Evolutionary conservation across 2,329 filamentous ascomycete genomes (phyloP).

Genomic region (Cucurbitaria berberidis): DNA sequence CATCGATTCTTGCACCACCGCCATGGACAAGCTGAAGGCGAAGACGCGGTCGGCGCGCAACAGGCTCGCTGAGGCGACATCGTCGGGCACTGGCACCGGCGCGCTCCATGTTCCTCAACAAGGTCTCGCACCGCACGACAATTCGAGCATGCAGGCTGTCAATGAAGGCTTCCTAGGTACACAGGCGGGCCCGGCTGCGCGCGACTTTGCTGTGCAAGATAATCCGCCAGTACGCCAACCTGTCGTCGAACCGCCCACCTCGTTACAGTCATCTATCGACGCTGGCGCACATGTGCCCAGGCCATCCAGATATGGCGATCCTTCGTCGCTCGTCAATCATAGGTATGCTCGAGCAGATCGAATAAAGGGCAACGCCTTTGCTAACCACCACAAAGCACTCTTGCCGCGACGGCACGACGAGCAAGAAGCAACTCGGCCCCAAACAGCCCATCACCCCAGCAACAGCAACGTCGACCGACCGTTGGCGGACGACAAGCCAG

Average conservation of each 20-base stretch:
- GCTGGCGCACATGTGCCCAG: conserved; percentile 39
- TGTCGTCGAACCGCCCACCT: conserved; percentile 40
- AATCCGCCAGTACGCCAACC: conserved; percentile 28
- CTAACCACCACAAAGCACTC: conserved; percentile 26
- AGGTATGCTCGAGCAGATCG: conserved; percentile 21
- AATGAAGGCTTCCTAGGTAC: conserved; percentile 41
- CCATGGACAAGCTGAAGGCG: conserved; percentile 44
- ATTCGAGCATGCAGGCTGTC: conserved; percentile 39
- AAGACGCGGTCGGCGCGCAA: conserved; percentile 46
- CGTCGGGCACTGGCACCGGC: conserved; percentile 32
- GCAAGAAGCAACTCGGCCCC: conserved; percentile 39
- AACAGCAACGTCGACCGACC: conserved; percentile 32
- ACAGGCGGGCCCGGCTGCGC: conserved; percentile 38
- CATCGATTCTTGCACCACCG: conserved; percentile 6
- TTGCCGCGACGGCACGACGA: conserved; percentile 13
- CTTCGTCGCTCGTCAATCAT: conserved; percentile 22
- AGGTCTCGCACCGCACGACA: conserved; percentile 38
- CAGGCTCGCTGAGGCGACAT: conserved; percentile 35
- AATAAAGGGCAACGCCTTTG: conserved; percentile 9
- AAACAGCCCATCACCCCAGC: conserved; percentile 22
- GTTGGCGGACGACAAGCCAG: conserved; percentile 40
- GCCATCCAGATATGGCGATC: conserved; percentile 28
- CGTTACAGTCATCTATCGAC: conserved; percentile 45
- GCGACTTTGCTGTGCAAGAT: conserved; percentile 38
- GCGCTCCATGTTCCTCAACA: conserved; percentile 39